Percentiles rank a stretch among this genome's conserved stretches.
Evolutionary conservation across 495 filamentous ascomycete species (phyloP).

Genomic region (Penicillium turbatum): DNA sequence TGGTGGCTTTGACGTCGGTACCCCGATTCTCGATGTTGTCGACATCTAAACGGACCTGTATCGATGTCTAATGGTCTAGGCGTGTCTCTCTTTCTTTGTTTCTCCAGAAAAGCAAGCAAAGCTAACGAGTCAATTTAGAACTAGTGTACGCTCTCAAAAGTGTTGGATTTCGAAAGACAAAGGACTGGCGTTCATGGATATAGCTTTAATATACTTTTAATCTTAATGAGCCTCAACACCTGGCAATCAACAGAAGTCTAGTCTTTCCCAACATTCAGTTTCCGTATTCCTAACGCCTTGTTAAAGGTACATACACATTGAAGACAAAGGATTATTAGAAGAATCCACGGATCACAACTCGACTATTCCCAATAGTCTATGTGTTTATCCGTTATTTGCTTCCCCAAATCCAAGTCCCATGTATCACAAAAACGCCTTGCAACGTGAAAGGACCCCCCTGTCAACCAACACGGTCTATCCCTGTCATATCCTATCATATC

Average conservation of each 20-base stretch:
- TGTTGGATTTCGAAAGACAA: not conserved
- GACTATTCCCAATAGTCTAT: conserved; percentile 1
- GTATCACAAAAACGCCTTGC: not conserved
- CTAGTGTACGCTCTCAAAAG: not conserved
- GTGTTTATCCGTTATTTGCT: not conserved
- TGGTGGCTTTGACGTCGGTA: not conserved
- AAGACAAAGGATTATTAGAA: not conserved
- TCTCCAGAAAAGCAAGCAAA: not conserved
- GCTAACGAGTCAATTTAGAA: not conserved
- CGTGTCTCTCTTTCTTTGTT: not conserved
- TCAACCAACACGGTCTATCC: not conserved
- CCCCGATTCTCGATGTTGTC: not conserved
- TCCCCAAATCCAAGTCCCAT: not conserved
- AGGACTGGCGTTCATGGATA: not conserved
- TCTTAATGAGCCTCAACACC: not conserved
- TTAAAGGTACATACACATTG: not conserved
- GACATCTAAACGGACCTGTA: not conserved
- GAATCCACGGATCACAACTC: not conserved
- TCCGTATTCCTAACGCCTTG: not conserved
- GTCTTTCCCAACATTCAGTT: not conserved
- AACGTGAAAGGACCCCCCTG: not conserved
- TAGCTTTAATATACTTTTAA: not conserved
- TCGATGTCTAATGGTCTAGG: not conserved
- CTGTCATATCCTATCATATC: not conserved
- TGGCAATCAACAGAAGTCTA: not conserved